Evolutionary conservation across 75 land plant genomes (phyloP).

Genomic region (Cunninghamia lanceolata): DNA sequence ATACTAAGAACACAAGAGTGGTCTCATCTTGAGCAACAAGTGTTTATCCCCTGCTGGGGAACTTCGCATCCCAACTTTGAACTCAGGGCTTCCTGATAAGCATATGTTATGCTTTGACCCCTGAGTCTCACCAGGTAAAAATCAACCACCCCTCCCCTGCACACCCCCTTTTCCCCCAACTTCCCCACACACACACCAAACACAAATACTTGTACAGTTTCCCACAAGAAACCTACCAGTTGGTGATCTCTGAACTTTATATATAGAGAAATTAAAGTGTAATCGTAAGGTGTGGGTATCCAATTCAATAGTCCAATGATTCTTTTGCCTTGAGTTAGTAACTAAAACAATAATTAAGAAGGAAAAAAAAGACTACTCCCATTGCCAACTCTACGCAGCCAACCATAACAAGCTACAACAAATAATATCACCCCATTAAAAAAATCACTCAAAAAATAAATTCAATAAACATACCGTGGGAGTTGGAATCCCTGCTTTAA

Average conservation of each 20-base stretch:
- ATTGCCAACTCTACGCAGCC: neutral
- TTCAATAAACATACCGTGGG: conserved; percentile 53
- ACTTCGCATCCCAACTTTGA: neutral
- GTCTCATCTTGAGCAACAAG: neutral
- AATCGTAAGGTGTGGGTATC: neutral
- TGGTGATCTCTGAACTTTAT: neutral
- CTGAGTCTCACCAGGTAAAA: neutral
- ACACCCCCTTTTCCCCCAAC: no score
- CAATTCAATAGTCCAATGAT: neutral
- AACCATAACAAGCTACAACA: neutral
- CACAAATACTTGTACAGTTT: neutral
- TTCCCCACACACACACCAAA: no score
- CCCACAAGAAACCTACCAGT: neutral
- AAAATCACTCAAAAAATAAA: neutral
- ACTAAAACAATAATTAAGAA: no score
- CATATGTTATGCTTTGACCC: neutral
- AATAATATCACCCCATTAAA: neutral
- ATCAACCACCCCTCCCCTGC: no score
- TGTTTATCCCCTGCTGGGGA: neutral
- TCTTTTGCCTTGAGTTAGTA: neutral
- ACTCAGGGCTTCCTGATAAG: neutral
- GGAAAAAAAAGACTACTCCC: neutral
- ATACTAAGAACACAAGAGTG: neutral
- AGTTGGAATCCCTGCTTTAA: conserved; percentile 90
- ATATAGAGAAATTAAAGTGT: neutral